These are phyloP conservation scores for Alternaria hordeiaustralica DNA, from an alignment of 2,329 filamentous ascomycete genomes.

Conservation along the genomic window DNA sequence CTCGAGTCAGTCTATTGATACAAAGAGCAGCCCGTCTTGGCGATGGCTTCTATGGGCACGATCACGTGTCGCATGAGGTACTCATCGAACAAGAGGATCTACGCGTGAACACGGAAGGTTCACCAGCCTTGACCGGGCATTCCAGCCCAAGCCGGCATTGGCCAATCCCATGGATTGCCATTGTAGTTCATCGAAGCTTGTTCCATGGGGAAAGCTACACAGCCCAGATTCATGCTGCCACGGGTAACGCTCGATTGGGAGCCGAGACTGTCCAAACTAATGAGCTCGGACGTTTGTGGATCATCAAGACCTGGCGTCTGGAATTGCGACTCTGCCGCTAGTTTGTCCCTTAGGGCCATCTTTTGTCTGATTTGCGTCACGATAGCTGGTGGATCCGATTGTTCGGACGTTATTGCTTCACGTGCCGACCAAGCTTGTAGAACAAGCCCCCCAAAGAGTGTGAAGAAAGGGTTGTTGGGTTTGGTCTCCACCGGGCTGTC, in stretches of 20 bases:
- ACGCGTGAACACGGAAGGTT: neutral
- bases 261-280: constrained; percentile 1
- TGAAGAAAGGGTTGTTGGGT: constrained; percentile 33
- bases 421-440: constrained; percentile 56
- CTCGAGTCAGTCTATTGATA: neutral
- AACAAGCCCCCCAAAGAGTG: constrained; percentile 61
- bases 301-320: neutral
- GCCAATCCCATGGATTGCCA: constrained; percentile 12
- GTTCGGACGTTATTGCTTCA: constrained; percentile 11
- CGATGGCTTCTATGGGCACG: neutral
- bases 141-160: constrained; percentile 3
- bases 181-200: constrained; percentile 2
- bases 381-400: constrained; percentile 11
- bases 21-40: neutral
- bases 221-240: neutral
- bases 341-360: neutral
- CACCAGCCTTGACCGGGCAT: constrained; percentile 14
- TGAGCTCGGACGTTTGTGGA: neutral
- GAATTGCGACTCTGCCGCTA: neutral
- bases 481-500: constrained; percentile 23
- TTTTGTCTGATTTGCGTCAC: constrained; percentile 5
- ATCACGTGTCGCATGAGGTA: neutral
- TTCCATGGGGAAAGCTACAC: neutral
- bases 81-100: neutral
- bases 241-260: neutral